A percentile compares a stretch with the other conserved stretches of the same genome.
Conservation (phyloP, 768 basidiomycete species). For the Termitomyces sp. region DNA sequence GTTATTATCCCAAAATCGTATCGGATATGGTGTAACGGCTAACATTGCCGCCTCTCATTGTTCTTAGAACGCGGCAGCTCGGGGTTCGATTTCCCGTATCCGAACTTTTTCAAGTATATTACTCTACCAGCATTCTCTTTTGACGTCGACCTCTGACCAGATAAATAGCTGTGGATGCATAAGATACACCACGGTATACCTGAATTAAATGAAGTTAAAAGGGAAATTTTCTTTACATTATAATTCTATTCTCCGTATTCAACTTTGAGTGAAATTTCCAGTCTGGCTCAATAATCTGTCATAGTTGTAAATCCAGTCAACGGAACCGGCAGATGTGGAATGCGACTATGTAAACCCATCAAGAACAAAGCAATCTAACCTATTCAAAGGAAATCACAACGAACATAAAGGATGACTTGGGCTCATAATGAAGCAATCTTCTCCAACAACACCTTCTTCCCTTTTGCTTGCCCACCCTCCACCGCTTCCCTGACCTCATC, state of each 20-base stretch:
- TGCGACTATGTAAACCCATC: too few species aligned
- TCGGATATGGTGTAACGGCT: slow-evolving; percentile 51
- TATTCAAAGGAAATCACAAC: background rate
- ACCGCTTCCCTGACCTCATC: slow-evolving; percentile 40
- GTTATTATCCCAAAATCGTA: too few species aligned
- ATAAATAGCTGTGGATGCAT: too few species aligned
- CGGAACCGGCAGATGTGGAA: background rate
- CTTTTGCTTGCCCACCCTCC: slow-evolving; percentile 55
- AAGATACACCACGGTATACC: too few species aligned
- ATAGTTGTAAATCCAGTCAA: background rate
- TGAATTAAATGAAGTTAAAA: too few species aligned
- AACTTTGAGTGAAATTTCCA: slow-evolving; percentile 1
- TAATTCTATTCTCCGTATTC: slow-evolving; percentile 49
- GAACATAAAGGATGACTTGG: background rate
- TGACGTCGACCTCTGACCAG: too few species aligned
- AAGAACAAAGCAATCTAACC: background rate
- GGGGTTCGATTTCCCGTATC: slow-evolving; percentile 54
- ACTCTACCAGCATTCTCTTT: too few species aligned
- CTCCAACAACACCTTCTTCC: slow-evolving; percentile 64
- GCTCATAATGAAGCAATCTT: slow-evolving; percentile 33
- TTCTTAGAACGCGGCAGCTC: slow-evolving; percentile 37
- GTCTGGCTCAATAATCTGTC: background rate
- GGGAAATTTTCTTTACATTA: too few species aligned
- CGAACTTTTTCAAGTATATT: slow-evolving; percentile 3
- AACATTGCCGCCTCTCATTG: slow-evolving; percentile 52